Conservation (phyloP, 495 filamentous ascomycete species). For the Physcia stellaris region DNA sequence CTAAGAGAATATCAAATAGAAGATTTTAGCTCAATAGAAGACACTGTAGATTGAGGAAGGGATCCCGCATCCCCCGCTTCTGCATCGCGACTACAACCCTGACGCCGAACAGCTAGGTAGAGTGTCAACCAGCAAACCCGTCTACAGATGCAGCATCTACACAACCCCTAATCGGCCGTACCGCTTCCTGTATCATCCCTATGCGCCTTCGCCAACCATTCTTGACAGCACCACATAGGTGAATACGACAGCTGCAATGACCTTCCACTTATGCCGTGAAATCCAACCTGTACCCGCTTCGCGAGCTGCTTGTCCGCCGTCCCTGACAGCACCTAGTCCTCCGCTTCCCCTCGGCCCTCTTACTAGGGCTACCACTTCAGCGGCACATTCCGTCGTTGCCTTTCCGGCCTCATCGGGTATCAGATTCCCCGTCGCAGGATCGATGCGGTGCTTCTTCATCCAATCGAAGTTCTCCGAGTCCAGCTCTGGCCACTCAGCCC, state of each 20-base stretch:
- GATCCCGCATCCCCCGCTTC: no score
- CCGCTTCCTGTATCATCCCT: no score
- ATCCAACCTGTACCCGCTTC: constrained; percentile 74
- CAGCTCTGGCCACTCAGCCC: constrained; percentile 76
- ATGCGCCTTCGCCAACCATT: constrained; percentile 50
- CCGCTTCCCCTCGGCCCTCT: constrained; percentile 53
- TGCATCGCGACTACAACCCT: no score
- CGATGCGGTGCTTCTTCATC: constrained; percentile 74
- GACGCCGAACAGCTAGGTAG: no score
- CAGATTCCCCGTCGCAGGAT: constrained; percentile 59
- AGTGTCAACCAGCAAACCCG: no score
- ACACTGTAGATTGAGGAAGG: no score
- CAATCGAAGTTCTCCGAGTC: constrained; percentile 88
- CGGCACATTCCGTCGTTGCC: constrained; percentile 29
- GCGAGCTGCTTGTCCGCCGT: constrained; percentile 55
- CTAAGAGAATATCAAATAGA: no score
- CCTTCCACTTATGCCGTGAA: constrained; percentile 56
- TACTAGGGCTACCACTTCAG: constrained; percentile 53
- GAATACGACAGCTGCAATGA: constrained; percentile 54
- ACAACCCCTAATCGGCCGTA: no score
- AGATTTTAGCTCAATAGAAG: no score
- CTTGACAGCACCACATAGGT: constrained; percentile 68
- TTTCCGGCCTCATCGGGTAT: constrained; percentile 20
- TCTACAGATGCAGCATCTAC: no score
- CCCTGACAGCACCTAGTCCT: constrained; percentile 66